Base-by-base conservation (phyloP, 2,329 filamentous ascomycete species). In the Emergomyces orientalis region DNA sequence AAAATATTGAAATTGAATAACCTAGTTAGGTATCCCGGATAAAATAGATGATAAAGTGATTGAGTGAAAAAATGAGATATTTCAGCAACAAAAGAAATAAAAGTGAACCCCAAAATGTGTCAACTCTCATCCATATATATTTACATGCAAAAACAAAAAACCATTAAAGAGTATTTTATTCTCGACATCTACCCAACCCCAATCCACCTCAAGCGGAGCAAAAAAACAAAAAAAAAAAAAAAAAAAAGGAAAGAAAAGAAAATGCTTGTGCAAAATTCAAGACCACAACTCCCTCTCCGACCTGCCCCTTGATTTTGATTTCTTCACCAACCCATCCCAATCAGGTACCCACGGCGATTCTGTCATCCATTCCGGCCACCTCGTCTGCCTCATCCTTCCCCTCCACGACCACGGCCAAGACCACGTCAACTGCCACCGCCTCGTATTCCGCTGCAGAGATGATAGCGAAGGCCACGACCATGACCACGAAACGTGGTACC, bases 351-450 rank as follows among this genome's bases (percentile, higher is more conserved):
- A 59, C 39, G 56, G 56, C 22, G 37, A 43, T 25, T 43, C 37
- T 7, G 30, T 60, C 17, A 63, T 63, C 56, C 27, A 65, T 30
- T 45, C 43, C 19, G 59, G 64, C 69, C 66, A 71, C 11, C 64
- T 49, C n/a, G 55, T 55, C 51, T n/a, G 25, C 25, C 39, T 66
- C 59, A 57, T 62, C 52, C 60, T 52, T 61, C 63, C 51, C 27
- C 58, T 60, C 64, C 63, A 60, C 11, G 49, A 32, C 63, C 65
- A 64, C 43, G 61, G 59, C 55, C 45, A 64, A 30, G 57, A 49
- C 63, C 61, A 61, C 13, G 43, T 60, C 62, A 62, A 57, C 61
- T 68, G 65, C 45, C 65, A 65, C 34, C 64, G 63, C 1, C 63
- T 62, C 7, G 32, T 25, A 0, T 47, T 30, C n/a, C 30, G 41